Percentiles rank a stretch among this genome's conserved stretches.
These are phyloP conservation scores for Phytopythium chamaehyphon DNA, from an alignment of 352 stramenopile species.

Conservation along the genomic window DNA sequence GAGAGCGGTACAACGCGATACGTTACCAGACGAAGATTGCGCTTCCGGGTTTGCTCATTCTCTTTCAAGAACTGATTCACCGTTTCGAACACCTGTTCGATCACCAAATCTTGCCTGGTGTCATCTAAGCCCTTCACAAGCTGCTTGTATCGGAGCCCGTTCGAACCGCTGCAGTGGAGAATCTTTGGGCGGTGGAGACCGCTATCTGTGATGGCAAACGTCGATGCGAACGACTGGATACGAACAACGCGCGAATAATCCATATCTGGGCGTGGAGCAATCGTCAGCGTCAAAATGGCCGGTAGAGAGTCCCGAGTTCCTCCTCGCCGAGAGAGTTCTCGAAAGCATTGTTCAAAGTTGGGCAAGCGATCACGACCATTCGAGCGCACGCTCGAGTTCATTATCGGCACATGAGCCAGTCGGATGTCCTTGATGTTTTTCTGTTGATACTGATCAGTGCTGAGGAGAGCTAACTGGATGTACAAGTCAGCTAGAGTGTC, in stretches of 20 bases:
- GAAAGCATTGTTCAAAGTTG: conserved; percentile 73
- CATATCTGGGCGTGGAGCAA: conserved; percentile 63
- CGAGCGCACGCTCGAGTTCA: background rate
- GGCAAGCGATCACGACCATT: conserved; percentile 5
- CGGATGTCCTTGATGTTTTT: conserved; percentile 63
- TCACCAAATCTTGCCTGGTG: conserved; percentile 85
- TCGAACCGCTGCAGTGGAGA: conserved; percentile 92
- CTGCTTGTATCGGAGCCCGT: conserved; percentile 92
- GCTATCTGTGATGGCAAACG: conserved; percentile 93
- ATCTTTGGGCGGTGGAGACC: conserved; percentile 98
- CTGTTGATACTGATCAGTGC: conserved; percentile 73
- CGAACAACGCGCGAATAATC: conserved; percentile 82
- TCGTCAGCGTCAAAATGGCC: conserved; percentile 68
- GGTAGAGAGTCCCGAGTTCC: conserved; percentile 56
- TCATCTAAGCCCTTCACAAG: conserved; percentile 94
- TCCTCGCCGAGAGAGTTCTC: conserved; percentile 36
- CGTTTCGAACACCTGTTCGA: conserved; percentile 88
- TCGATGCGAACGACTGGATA: conserved; percentile 87
- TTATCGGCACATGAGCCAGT: conserved; percentile 55
- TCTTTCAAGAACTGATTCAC: conserved; percentile 87
- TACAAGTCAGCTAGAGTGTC: conserved; percentile 74
- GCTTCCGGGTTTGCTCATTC: conserved; percentile 50
- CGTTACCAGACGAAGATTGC: conserved; percentile 90
- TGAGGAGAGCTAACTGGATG: conserved; percentile 75
- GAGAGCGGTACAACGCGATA: conserved; percentile 94